Base-by-base conservation (phyloP, 2,329 filamentous ascomycete genomes). In the Huntiella abstrusa region DNA sequence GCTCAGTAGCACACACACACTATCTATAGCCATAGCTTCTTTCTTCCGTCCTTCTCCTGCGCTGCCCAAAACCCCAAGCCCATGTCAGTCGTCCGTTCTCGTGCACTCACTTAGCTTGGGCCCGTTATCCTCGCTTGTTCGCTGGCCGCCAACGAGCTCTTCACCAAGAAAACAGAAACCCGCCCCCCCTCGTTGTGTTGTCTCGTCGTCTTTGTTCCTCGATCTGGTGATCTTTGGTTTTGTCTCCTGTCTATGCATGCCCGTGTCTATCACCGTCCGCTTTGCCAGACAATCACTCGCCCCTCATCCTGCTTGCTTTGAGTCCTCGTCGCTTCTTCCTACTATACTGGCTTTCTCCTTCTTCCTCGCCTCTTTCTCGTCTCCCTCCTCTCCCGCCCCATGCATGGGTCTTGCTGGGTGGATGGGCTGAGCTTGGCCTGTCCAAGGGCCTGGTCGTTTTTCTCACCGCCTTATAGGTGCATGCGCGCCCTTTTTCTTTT, bases 341-440 rank as follows among this genome's bases (percentile, higher is more conserved):
- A 8, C 22, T 28, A 6, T 28, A 28, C 22, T 28, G 6, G 8
- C 22, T 28, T 28, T 28, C 22, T 28, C 22, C 22, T 28, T 28
- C 22, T 28, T 28, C 22, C 8, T 28, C 22, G 41, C 28, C 22
- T 42, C 22, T 28, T 28, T 33, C 16, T 33, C n/a, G 22, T 33
- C 19, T 33, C 22, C 33, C 8, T 16, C 22, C 10, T 28, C 22
- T 28, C 22, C 22, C 22, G 33, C 22, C 40, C n/a, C 12, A 32
- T 28, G 19, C 40, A 41, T 41, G 40, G 40, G 40, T 41, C 17
- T 41, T 41, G 28, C 19, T 41, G 40, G 40, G 40, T 41, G 40
- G 40, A 28, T 41, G 40, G 40, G 40, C 40, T 41, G 40, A 41
- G 40, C 40, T 41, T 41, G 22, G 17, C 40, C 40, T 41, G 40